A percentile compares a stretch with the other conserved stretches of the same genome.
Evolutionary conservation across 805 yeast species (phyloP).

Genomic region (Tanozyma kutaoensis): DNA sequence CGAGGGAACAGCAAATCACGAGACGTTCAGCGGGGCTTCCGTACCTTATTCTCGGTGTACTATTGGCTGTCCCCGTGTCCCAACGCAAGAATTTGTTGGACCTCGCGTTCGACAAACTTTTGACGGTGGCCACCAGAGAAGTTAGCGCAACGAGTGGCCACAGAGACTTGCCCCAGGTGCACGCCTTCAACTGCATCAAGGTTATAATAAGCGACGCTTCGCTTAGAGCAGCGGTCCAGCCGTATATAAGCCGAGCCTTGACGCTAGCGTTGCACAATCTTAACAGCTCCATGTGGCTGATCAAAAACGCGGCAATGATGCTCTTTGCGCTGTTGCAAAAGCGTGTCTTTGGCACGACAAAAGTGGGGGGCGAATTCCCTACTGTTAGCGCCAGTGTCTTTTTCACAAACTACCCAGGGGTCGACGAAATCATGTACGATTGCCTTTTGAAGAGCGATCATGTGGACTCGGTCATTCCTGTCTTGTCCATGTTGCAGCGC

Average conservation of each 20-base stretch:
- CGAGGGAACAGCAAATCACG: slow-evolving; percentile 57
- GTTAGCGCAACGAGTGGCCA: slow-evolving; percentile 34
- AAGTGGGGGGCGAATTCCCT: slow-evolving; percentile 18
- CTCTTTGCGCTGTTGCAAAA: slow-evolving; percentile 75
- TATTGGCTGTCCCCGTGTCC: too few species aligned
- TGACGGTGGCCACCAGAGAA: slow-evolving; percentile 41
- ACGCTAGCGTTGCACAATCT: slow-evolving; percentile 50
- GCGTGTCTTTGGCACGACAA: slow-evolving; percentile 57
- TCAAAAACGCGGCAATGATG: slow-evolving; percentile 90
- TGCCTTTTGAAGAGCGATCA: slow-evolving; percentile 17
- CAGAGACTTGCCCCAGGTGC: slow-evolving; percentile 80
- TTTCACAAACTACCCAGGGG: slow-evolving; percentile 48
- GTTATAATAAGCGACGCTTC: slow-evolving; percentile 62
- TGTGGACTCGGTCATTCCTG: slow-evolving; percentile 56
- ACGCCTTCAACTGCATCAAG: slow-evolving; percentile 78
- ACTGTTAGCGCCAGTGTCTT: slow-evolving; percentile 49
- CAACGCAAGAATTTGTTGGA: too few species aligned
- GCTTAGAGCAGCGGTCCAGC: slow-evolving; percentile 31
- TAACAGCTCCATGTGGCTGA: slow-evolving; percentile 63
- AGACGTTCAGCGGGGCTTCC: slow-evolving; percentile 93
- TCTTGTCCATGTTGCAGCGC: slow-evolving; percentile 57
- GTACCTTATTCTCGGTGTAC: slow-evolving; percentile 56
- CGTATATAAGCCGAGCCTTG: slow-evolving; percentile 34
- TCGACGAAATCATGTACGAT: slow-evolving; percentile 35
- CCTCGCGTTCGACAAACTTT: slow-evolving; percentile 36